Evolutionary conservation across 2,329 filamentous ascomycete genomes (phyloP), one percentile per base, ranked within the genome.

Genomic region (Paramyrothecium roridum): DNA sequence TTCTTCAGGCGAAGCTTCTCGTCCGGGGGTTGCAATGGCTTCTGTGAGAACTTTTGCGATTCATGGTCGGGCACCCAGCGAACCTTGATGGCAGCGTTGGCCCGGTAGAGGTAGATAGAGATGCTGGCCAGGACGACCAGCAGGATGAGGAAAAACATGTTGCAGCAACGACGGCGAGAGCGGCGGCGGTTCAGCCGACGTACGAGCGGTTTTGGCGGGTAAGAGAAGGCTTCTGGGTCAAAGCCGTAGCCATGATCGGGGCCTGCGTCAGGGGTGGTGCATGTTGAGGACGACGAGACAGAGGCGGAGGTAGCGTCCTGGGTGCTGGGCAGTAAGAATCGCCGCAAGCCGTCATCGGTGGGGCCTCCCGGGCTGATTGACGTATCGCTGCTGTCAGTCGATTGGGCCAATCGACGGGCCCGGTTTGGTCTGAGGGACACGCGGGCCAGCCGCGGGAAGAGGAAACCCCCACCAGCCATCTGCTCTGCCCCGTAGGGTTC

Each of bases 31-130:
- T 71, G 75, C 26, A 84, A 70, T 6, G 79, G 75, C n/a, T 69
- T 72, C 64, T 82, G 69, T 57, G 73, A 72, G 64, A 85, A 84
- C 19, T 72, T 69, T 23, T 69, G 66, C 34, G 77, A 74, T 21
- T 71, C 75, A 22, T 68, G 63, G 63, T 84, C 80, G 1, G 81
- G 81, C 6, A 69, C 65, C 81, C 82, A 84, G 8, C 73, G 76
- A 48, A 70, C 68, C 22, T 64, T 61, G 48, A 81, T 68, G 16
- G 71, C 70, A 6, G 73, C 71, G 61, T 84, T 79, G 33, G 71
- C 66, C 54, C 66, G 73, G 73, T 74, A 80, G 45, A 77, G 57
- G 62, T 78, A 77, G 56, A 75, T 63, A 57, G 78, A 61, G 48
- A 75, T 68, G 19, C 58, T 52, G 23, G 59, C 56, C 16, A 67